These are phyloP conservation scores for Salvia splendens DNA, from an alignment of 257 asterid species.

Conservation along the genomic window DNA sequence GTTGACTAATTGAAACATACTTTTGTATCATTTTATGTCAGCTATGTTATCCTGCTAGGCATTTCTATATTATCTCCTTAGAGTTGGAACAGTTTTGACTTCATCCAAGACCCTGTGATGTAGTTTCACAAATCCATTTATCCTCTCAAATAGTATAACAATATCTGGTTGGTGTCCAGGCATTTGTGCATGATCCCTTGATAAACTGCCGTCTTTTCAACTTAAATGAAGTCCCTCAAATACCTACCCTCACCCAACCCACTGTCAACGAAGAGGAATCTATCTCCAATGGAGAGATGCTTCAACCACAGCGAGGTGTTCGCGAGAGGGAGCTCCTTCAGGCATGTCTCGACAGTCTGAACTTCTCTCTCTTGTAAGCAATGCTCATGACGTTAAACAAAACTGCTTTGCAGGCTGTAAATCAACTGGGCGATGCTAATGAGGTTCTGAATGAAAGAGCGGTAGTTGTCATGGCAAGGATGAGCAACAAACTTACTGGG, in stretches of 20 bases:
- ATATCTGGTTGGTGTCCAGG: slow-evolving; percentile 47
- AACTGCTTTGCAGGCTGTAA: slow-evolving; percentile 62
- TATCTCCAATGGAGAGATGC: slow-evolving; percentile 56
- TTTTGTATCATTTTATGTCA: too few relatives aligned
- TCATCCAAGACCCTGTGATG: too few relatives aligned
- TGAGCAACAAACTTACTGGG: slow-evolving; percentile 99
- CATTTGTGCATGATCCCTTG: slow-evolving; percentile 97
- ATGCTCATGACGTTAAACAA: slow-evolving; percentile 22
- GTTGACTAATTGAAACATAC: too few relatives aligned
- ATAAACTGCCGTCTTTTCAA: slow-evolving; percentile 99
- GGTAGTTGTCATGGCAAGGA: slow-evolving; percentile 94
- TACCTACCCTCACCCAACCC: slow-evolving; percentile 71
- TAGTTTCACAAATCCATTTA: background rate
- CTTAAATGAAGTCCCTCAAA: slow-evolving; percentile 95
- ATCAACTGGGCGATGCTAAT: slow-evolving; percentile 97
- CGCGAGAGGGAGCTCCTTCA: slow-evolving; percentile 96
- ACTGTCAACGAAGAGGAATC: slow-evolving; percentile 69
- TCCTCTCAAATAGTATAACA: background rate
- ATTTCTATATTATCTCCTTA: background rate
- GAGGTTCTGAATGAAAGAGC: slow-evolving; percentile 97
- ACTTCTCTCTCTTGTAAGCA: background rate
- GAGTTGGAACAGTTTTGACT: background rate
- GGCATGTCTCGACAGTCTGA: slow-evolving; percentile 39
- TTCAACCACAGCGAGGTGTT: slow-evolving; percentile 83
- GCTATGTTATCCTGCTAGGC: background rate